Base-by-base conservation (phyloP, 352 stramenopile genomes). In the Aphanomyces euteiches region DNA sequence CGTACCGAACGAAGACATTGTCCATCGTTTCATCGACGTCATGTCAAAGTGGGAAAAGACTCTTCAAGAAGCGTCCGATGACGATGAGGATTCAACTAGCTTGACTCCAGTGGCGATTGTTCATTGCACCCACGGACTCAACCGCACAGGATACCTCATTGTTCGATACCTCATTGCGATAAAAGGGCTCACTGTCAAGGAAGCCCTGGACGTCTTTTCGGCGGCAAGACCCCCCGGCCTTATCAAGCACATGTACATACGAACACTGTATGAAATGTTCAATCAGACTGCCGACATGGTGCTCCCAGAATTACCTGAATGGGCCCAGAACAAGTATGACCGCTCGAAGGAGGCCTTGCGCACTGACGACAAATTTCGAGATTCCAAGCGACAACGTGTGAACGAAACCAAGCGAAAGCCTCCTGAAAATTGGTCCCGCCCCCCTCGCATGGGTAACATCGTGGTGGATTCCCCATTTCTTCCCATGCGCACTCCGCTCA, bases 1-100 rank as follows among this genome's bases (percentile, higher is more conserved):
- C 2, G 83, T 85, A 4, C 86, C 86, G 3, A 68, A 68, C 0
- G 73, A 77, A 34, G 47, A 66, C 40, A 84, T 92, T 56, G 82
- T 91, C 7, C 65, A 71, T 17, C 76, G 74, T 40, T 94, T 94
- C 69, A 75, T 83, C 17, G 12, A 60, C 36, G 54, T 50, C 4
- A 6, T 70, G 36, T 48, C 48, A 21, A 15, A 7, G 21, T 70
- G 64, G 64, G 48, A 69, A 56, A 38, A 28, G 6, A 39, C 7
- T 1, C n/a, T 61, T 12, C n/a, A n/a, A 7, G 17, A 37, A 39
- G 12, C 15, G 21, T 36, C 15, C 19, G 21, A 19, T 28, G 50
- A 61, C 4, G 8, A 12, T 58, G 8, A 12, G 50, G 10, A 5
- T 15, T 5, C n/a, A 39, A 28, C 0, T 7, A 21, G 45, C 13